A percentile compares a stretch with the other conserved stretches of the same genome.
These are phyloP conservation scores for Vigna hirtella DNA, from an alignment of 306 rosid genomes.

Conservation along the genomic window DNA sequence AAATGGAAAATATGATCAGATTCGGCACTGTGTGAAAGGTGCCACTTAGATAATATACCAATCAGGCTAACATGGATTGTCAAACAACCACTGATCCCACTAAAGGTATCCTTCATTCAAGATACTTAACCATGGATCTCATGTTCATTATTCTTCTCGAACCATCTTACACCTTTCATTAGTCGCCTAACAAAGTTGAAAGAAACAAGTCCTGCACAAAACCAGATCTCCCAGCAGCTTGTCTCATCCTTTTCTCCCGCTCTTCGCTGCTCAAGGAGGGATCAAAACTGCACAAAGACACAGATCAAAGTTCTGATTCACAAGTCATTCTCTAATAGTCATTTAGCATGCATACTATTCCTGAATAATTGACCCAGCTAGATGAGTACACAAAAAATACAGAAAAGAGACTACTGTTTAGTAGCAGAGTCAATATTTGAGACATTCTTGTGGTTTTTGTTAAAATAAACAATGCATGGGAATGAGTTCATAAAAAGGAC, in stretches of 20 bases:
- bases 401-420: neutral
- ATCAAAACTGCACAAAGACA: constrained; percentile 70
- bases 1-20: constrained; percentile 47
- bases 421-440: neutral
- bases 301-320: constrained; percentile 18
- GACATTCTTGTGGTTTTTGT: neutral
- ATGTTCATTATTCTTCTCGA: constrained; percentile 45
- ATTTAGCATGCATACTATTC: constrained; percentile 21
- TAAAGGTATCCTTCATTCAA: constrained; percentile 44
- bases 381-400: neutral
- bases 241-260: constrained; percentile 77
- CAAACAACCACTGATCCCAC: constrained; percentile 48
- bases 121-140: constrained; percentile 46
- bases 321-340: neutral
- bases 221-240: constrained; percentile 86
- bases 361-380: neutral
- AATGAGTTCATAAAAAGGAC: constrained; percentile 1
- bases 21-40: constrained; percentile 39
- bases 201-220: constrained; percentile 90
- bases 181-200: constrained; percentile 69
- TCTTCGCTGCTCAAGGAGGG: constrained; percentile 88
- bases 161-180: constrained; percentile 51
- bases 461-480: neutral
- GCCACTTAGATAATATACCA: constrained; percentile 40
- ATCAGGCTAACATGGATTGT: constrained; percentile 41